Evolutionary conservation across 108 stramenopile species (phyloP).

Genomic region (Skeletonema menzelii): DNA sequence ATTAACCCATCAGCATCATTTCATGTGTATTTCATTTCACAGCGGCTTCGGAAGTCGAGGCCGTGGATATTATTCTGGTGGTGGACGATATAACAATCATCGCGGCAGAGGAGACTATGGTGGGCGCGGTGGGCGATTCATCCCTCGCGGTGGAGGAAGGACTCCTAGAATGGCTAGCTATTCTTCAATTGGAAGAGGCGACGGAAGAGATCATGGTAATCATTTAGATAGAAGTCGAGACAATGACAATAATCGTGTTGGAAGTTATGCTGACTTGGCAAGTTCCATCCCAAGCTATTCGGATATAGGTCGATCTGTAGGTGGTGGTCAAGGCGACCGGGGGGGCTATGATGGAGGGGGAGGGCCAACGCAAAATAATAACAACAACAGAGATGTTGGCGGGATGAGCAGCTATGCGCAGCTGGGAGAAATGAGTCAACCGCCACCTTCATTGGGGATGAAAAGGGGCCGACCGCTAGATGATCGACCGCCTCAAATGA

Average conservation of each 20-base stretch:
- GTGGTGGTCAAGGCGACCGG: not conserved
- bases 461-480: not conserved
- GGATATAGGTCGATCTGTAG: not conserved
- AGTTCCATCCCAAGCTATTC: conserved; percentile 3
- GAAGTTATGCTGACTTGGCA: conserved; percentile 4
- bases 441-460: conserved; percentile 3
- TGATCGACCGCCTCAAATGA: not conserved
- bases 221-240: not conserved
- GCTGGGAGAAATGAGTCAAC: conserved; percentile 1
- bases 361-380: not conserved
- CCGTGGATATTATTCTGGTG: not conserved
- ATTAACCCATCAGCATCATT: not conserved
- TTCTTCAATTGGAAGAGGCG: not conserved
- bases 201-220: not conserved
- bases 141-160: conserved; percentile 1
- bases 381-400: not conserved
- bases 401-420: conserved; percentile 2
- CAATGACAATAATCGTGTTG: not conserved
- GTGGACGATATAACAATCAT: not conserved
- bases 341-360: not conserved
- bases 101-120: conserved; percentile 1
- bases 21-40: not conserved
- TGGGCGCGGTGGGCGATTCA: not conserved
- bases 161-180: conserved; percentile 1
- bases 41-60: conserved; percentile 6